Base-by-base conservation (phyloP, 331 rosid species). In the Spiraea crenata region DNA sequence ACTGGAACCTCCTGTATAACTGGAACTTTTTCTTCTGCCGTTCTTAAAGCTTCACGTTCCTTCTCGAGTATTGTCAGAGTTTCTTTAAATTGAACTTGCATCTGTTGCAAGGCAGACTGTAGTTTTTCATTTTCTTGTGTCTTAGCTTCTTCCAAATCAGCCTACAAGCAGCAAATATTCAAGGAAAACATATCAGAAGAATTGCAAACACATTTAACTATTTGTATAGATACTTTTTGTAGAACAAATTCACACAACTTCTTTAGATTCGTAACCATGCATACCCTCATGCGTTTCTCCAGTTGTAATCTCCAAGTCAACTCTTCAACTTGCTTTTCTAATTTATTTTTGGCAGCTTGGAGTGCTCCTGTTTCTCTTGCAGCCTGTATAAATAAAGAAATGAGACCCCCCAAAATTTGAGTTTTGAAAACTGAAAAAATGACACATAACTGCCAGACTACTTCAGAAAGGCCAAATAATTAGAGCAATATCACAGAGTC, bases 321-420 rank as follows among this genome's bases (percentile, higher is more conserved):
- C 64, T 95, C 99, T 75, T 95, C 99, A 67, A 95, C 99, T 81
- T 95, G 99, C 78, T 95, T 95, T 83, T 95, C 99, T 76, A 95
- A 84, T 89, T 95, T 95, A 82, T 95, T 95, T 86, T 95, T 95
- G 75, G 99, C 99, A 72, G 99, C 99, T 88, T 95, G 99, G 64
- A 95, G 98, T 68, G 99, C 99, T 57, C 99, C 99, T 25, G 99
- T 95, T 83, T 95, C 99, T 81, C 84, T 91, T 65, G 99, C 98
- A 85, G 99, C 96, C 99, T 95, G 86, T 57, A 67, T 39, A 57
- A 73, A 68, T n/a, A 49, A 16, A 5, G 48, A 42, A 31, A n/a
- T 50, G 41, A 41, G 52, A 73, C 19, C 49, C 49, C 10, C 56
- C 3, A 6, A 69, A 25, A 2, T 51, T 6, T 9, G 17, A 14